These are phyloP conservation scores for Populus tremula DNA, from an alignment of 345 rosid species.

Conservation along the genomic window DNA sequence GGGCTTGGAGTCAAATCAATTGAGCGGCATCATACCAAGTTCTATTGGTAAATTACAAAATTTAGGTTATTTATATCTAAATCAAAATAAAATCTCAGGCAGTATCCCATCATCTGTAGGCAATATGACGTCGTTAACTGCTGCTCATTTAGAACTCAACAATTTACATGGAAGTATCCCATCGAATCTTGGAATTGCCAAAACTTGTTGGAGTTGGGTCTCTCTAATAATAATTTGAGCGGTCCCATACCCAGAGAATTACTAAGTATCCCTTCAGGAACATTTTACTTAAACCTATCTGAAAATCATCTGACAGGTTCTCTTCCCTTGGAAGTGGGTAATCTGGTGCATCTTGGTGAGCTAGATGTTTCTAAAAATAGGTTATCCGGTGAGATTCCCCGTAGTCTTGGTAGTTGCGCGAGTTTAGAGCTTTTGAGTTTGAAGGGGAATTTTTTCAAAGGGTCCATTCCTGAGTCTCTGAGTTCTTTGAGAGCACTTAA, in stretches of 20 bases:
- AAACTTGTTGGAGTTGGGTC: not conserved
- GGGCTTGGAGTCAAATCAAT: not conserved
- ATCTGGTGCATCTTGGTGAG: too few species aligned
- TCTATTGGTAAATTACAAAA: not conserved
- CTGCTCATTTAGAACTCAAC: not conserved
- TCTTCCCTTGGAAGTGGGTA: too few species aligned
- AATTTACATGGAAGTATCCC: not conserved
- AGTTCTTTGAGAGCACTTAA: conserved; percentile 6
- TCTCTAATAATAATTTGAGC: too few species aligned
- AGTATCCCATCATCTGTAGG: not conserved
- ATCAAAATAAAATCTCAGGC: not conserved
- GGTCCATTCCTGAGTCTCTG: conserved; percentile 4
- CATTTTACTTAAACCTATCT: too few species aligned
- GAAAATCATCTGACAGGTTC: too few species aligned
- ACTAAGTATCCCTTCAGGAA: too few species aligned
- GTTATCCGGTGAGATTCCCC: too few species aligned
- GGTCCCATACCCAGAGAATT: too few species aligned
- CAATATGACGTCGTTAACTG: not conserved
- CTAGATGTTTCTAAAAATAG: too few species aligned
- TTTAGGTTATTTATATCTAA: not conserved
- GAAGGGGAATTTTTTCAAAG: conserved; percentile 4
- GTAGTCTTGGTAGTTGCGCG: too few species aligned
- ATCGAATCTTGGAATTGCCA: not conserved
- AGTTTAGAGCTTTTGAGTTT: not conserved
- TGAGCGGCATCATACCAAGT: not conserved